Evolutionary conservation across 2,329 filamentous ascomycete species (phyloP).

Genomic region (Pyrenochaeta sp.): DNA sequence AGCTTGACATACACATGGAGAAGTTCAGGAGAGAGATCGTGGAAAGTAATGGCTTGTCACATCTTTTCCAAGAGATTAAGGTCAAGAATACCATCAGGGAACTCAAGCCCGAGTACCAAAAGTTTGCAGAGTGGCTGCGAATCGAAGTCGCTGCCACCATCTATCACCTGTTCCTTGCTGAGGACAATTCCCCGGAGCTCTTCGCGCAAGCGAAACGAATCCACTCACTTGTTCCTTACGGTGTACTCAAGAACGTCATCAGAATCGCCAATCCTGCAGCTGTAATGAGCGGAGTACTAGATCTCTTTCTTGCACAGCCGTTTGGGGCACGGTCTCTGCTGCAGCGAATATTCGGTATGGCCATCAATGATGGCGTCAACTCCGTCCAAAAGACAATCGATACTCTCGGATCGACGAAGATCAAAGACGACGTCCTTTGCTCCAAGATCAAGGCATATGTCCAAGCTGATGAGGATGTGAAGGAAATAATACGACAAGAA

Average conservation of each 20-base stretch:
- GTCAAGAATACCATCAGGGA: conserved; percentile 88
- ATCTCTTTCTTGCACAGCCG: conserved; percentile 94
- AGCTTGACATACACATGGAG: conserved; percentile 98
- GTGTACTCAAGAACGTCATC: conserved; percentile 94
- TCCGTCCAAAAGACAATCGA: conserved; percentile 89
- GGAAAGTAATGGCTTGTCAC: conserved; percentile 85
- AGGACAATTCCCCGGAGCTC: conserved; percentile 96
- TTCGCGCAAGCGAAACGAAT: conserved; percentile 95
- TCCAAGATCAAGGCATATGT: conserved; percentile 84
- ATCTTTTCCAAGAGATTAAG: conserved; percentile 90
- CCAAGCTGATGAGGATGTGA: conserved; percentile 76
- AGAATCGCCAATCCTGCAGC: conserved; percentile 94
- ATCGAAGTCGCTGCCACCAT: conserved; percentile 97
- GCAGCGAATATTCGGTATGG: conserved; percentile 93
- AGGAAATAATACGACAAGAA: conserved; percentile 76
- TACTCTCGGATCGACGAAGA: conserved; percentile 71
- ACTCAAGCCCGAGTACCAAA: conserved; percentile 93
- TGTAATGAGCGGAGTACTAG: conserved; percentile 94
- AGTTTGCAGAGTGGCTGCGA: conserved; percentile 96
- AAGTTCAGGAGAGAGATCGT: conserved; percentile 73
- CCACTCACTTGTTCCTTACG: conserved; percentile 93
- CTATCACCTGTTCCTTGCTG: conserved; percentile 95
- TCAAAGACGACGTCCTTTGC: conserved; percentile 81
- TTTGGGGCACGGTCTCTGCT: conserved; percentile 90
- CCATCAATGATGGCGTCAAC: conserved; percentile 87